These are phyloP conservation scores for Porodaedalea pini DNA, from an alignment of 1,284 basidiomycete genomes.

Conservation along the genomic window DNA sequence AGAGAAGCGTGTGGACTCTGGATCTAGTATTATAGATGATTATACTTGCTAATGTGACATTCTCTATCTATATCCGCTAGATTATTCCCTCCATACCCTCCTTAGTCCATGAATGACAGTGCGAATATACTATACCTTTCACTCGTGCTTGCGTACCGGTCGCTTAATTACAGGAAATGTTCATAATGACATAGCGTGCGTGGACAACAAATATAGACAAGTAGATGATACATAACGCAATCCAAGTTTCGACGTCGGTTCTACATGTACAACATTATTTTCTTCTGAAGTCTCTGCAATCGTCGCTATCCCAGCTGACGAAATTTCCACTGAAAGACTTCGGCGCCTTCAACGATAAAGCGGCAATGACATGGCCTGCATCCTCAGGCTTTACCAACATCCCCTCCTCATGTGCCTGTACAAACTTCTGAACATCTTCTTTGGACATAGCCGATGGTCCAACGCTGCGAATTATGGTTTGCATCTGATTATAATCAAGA, in stretches of 20 bases:
- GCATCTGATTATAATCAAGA: constrained; percentile 54
- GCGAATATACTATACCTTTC: too few species aligned
- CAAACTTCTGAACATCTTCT: constrained; percentile 53
- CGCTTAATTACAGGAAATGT: too few species aligned
- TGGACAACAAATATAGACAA: not conserved
- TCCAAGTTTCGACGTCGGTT: too few species aligned
- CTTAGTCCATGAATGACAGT: too few species aligned
- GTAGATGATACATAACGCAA: too few species aligned
- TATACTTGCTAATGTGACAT: not conserved
- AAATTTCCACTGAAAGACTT: constrained; percentile 68
- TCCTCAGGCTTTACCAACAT: constrained; percentile 68
- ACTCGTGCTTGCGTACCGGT: too few species aligned
- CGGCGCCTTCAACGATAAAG: constrained; percentile 56
- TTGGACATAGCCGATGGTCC: constrained; percentile 50
- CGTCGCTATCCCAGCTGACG: constrained; percentile 65
- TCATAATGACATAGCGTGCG: too few species aligned
- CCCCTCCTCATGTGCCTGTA: constrained; percentile 57
- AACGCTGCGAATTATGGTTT: constrained; percentile 46
- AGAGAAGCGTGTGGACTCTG: not conserved
- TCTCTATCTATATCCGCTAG: too few species aligned
- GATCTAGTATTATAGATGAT: not conserved
- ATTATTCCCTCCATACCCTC: too few species aligned
- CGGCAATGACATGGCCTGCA: constrained; percentile 72
- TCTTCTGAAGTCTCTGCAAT: constrained; percentile 52
- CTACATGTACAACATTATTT: not conserved